Percentiles rank a stretch among this genome's conserved stretches.
These are phyloP conservation scores for Coemansia pectinata DNA, from an alignment of 192 early-diverging fungal species.

Conservation along the genomic window DNA sequence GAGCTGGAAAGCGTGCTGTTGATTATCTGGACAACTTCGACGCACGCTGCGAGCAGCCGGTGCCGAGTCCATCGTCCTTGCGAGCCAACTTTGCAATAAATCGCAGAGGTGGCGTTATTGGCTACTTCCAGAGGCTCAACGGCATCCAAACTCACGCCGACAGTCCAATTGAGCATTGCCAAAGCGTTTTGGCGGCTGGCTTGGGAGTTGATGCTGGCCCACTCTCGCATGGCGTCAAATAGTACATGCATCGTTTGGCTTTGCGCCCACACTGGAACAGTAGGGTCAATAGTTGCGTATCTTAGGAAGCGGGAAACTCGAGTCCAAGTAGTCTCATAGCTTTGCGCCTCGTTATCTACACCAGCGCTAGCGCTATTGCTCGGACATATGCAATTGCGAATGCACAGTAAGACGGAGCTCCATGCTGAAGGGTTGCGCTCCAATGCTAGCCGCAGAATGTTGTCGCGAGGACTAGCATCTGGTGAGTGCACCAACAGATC, in stretches of 20 bases:
- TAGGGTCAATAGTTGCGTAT: constrained; percentile 20
- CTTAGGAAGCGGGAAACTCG: constrained; percentile 8
- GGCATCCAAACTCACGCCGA: constrained; percentile 4
- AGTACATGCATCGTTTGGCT: constrained; percentile 3
- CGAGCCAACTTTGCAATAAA: constrained; percentile 4
- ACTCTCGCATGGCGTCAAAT: constrained; percentile 17
- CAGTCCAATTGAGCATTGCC: constrained; percentile 23
- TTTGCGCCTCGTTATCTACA: background rate
- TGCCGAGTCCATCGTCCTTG: constrained; percentile 14
- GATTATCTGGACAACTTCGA: constrained; percentile 1
- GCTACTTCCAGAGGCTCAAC: background rate
- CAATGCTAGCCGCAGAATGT: constrained; percentile 18
- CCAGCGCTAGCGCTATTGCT: background rate
- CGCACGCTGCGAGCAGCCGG: constrained; percentile 13
- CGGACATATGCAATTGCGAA: background rate
- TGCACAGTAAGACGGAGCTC: constrained; percentile 3
- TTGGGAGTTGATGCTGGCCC: background rate
- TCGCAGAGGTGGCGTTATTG: background rate
- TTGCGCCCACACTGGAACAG: constrained; percentile 38
- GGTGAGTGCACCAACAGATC: constrained; percentile 5
- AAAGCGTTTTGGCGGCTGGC: constrained; percentile 2
- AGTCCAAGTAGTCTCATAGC: constrained; percentile 6
- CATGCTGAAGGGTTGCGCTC: constrained; percentile 25
- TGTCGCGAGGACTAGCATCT: constrained; percentile 9
- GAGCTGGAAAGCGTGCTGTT: background rate